Evolutionary conservation across 2,329 filamentous ascomycete species (phyloP).

Genomic region (Cercospora sp.): DNA sequence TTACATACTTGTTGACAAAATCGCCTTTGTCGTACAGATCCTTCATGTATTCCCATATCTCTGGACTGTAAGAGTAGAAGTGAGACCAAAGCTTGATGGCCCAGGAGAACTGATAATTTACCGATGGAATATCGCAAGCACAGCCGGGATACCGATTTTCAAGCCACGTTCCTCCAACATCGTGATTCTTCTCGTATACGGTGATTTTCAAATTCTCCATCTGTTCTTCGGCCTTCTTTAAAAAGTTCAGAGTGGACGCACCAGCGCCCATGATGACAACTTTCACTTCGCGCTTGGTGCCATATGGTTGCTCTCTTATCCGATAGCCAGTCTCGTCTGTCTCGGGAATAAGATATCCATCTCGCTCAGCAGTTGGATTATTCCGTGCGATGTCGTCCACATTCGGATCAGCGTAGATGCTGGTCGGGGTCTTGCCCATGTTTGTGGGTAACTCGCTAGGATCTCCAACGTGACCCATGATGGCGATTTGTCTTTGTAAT

Average conservation of each 20-base stretch:
- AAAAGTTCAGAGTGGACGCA: constrained; percentile 45
- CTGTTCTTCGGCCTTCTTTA: constrained; percentile 47
- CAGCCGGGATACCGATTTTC: constrained; percentile 45
- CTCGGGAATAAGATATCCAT: constrained; percentile 39
- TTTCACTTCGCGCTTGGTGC: constrained; percentile 43
- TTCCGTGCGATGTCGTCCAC: constrained; percentile 31
- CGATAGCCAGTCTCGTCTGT: constrained; percentile 45
- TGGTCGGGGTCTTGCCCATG: constrained; percentile 13
- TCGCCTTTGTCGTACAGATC: constrained; percentile 46
- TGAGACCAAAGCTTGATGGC: constrained; percentile 52
- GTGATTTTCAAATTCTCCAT: constrained; percentile 44
- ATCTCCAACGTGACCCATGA: constrained; percentile 11
- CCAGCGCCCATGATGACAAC: constrained; percentile 48
- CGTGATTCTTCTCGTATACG: constrained; percentile 42
- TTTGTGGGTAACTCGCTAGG: neutral
- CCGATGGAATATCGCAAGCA: constrained; percentile 49
- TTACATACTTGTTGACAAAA: constrained; percentile 50
- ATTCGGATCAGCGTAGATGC: constrained; percentile 24
- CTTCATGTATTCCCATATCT: constrained; percentile 54
- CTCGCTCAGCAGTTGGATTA: constrained; percentile 33
- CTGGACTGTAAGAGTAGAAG: constrained; percentile 50
- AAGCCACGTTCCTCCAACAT: constrained; percentile 40
- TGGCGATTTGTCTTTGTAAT: neutral
- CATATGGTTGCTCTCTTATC: constrained; percentile 47
- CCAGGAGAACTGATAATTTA: constrained; percentile 54